Evolutionary conservation across 768 basidiomycete genomes (phyloP).

Genomic region (Leccinellum luteum): DNA sequence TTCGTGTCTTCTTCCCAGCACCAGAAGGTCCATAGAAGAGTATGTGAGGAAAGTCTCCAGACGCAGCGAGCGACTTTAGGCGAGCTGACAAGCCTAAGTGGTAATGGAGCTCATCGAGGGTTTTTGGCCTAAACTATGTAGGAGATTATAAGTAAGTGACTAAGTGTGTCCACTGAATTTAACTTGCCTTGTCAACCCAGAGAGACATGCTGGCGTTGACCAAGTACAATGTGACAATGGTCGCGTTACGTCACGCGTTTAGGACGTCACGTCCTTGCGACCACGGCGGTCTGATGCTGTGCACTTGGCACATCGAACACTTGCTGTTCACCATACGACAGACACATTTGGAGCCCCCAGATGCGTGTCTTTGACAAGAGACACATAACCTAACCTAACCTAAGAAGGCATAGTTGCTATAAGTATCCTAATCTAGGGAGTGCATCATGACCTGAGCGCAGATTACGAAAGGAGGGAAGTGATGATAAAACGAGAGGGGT

Average conservation of each 20-base stretch:
- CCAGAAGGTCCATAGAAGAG: slow-evolving; percentile 97
- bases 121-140: slow-evolving; percentile 78
- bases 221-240: slow-evolving; percentile 1
- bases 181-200: slow-evolving; percentile 55
- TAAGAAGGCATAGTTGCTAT: no score
- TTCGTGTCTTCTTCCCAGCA: slow-evolving; percentile 97
- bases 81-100: slow-evolving; percentile 78
- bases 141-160: slow-evolving; percentile 2
- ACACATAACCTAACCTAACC: no score
- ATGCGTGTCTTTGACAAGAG: no score
- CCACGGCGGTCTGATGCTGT: no score
- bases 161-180: neutral
- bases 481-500: no score
- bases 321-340: no score
- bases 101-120: slow-evolving; percentile 85
- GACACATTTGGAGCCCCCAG: no score
- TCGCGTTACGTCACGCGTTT: slow-evolving; percentile 35
- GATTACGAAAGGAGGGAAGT: no score
- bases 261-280: slow-evolving; percentile 13
- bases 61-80: slow-evolving; percentile 75
- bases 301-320: no score
- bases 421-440: no score
- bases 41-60: slow-evolving; percentile 96
- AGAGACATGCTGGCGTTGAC: slow-evolving; percentile 48
- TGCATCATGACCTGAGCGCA: no score